Evolutionary conservation across 495 filamentous ascomycete species (phyloP), one percentile per base, ranked within the genome.

Genomic region (Achaetomiella virescens): DNA sequence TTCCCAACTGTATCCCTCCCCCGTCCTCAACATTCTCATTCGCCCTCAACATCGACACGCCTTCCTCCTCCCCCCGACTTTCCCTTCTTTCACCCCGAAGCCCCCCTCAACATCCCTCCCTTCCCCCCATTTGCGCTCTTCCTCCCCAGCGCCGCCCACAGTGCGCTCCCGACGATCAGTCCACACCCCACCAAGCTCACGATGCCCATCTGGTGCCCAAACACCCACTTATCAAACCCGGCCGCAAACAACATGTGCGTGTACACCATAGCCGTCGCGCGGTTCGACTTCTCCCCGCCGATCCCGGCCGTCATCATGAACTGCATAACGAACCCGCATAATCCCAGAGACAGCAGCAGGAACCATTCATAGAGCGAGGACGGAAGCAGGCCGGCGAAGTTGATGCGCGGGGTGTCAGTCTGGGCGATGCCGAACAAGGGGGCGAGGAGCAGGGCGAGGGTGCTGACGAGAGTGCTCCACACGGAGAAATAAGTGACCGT

Each of bases 161-260:
- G 66, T 20, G 91, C 91, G 60, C 86, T 85, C 7, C 84, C 85
- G 25, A 96, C 66, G 57, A 97, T 96, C 58, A 96, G 63, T 27
- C 75, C 84, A 36, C 87, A 90, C 8, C 92, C 92, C 1, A 79
- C 66, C 54, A 91, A 78, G 51, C 86, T 90, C 59, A 84, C 69
- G 31, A 75, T 62, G 17, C 81, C 81, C 46, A 93, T 85, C 14
- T 76, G 81, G 22, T 78, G 81, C 1, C 87, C 86, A 76, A 86
- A 97, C 12, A 97, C 72, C 46, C 86, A 72, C 54, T 83, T 82
- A 66, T 97, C 92, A 64, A 90, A 91, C 14, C 80, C 80, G 15
- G 95, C 73, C 11, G 92, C 91, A 67, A 96, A 96, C 35, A 97
- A 66, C 88, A 97, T 92, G 67, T 95, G 87, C 42, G 84, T 89